Percentiles rank a stretch among this genome's conserved stretches.
Evolutionary conservation across 1,284 basidiomycete genomes (phyloP).

Genomic region (Rhodofomes roseus): DNA sequence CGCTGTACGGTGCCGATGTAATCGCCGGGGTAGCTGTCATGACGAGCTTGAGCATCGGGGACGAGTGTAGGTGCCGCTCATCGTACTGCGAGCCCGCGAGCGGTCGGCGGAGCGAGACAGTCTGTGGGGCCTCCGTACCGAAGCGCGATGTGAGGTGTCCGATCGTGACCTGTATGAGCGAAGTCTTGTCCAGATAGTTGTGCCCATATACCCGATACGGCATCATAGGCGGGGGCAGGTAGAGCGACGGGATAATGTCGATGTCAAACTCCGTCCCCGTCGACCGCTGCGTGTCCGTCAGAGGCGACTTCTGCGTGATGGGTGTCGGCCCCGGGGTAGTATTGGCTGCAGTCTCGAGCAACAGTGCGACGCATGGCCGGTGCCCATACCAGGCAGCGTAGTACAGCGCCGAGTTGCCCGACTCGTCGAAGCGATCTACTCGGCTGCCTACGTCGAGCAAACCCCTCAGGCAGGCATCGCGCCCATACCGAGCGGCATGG

Average conservation of each 20-base stretch:
- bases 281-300: conserved; percentile 29
- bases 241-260: conserved; percentile 91
- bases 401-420: conserved; percentile 83
- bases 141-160: conserved; percentile 55
- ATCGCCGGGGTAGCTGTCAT: conserved; percentile 83
- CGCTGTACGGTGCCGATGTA: conserved; percentile 82
- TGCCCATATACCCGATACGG: conserved; percentile 91
- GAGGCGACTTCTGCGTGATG: conserved; percentile 24
- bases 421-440: conserved; percentile 79
- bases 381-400: conserved; percentile 99
- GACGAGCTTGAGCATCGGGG: conserved; percentile 90
- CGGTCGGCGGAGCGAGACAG: conserved; percentile 66
- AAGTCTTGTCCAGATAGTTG: conserved; percentile 87
- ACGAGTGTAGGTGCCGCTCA: conserved; percentile 63
- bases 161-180: conserved; percentile 85
- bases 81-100: conserved; percentile 59
- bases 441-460: conserved; percentile 80
- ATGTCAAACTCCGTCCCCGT: conserved; percentile 64
- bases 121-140: conserved; percentile 29
- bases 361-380: conserved; percentile 69
- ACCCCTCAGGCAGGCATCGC: conserved; percentile 70
- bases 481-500: conserved; percentile 92
- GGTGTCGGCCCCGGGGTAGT: conserved; percentile 14
- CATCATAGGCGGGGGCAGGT: conserved; percentile 97
- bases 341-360: conserved; percentile 50